Percentiles rank a stretch among this genome's conserved stretches.
phyloP scores from a whole-genome alignment of 163 green algal species.

The Coccomyxa subellipsoidea region DNA sequence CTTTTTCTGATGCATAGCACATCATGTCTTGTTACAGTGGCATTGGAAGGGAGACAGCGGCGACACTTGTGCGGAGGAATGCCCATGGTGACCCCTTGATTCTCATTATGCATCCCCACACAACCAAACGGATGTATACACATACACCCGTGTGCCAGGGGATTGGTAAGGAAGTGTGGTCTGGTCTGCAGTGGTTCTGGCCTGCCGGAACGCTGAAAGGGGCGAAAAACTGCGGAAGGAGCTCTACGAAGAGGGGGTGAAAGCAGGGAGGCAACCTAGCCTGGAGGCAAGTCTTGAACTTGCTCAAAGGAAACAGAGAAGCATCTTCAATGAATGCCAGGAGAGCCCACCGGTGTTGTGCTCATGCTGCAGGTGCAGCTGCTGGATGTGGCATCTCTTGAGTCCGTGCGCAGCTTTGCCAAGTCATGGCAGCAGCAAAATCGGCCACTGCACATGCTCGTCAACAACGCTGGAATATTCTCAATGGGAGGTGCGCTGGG shows the following conservation, averaged over 20 bases:
- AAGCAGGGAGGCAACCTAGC: conserved; percentile 15
- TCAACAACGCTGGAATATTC: conserved; percentile 75
- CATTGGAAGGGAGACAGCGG: conserved; percentile 50
- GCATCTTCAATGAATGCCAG: no score
- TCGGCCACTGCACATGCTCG: conserved; percentile 53
- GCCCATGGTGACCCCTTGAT: conserved; percentile 27
- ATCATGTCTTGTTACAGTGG: conserved; percentile 39
- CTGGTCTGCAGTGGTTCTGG: conserved; percentile 39
- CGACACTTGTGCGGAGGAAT: conserved; percentile 27
- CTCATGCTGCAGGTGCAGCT: conserved; percentile 44
- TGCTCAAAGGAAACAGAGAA: no score
- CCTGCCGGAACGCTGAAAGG: conserved; percentile 33
- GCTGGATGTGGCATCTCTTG: conserved; percentile 61
- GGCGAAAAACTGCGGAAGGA: conserved; percentile 27
- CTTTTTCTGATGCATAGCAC: no score
- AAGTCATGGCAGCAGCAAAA: conserved; percentile 30
- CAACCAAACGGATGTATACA: no score
- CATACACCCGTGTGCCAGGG: neutral
- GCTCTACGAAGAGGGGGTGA: conserved; percentile 24
- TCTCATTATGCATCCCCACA: no score
- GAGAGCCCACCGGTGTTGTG: neutral
- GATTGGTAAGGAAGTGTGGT: neutral
- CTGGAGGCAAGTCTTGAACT: neutral
- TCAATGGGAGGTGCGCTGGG: conserved; percentile 31
- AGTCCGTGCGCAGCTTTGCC: conserved; percentile 59